These are phyloP conservation scores for Copromyces sp. DNA, from an alignment of 495 filamentous ascomycete species.

Conservation along the genomic window DNA sequence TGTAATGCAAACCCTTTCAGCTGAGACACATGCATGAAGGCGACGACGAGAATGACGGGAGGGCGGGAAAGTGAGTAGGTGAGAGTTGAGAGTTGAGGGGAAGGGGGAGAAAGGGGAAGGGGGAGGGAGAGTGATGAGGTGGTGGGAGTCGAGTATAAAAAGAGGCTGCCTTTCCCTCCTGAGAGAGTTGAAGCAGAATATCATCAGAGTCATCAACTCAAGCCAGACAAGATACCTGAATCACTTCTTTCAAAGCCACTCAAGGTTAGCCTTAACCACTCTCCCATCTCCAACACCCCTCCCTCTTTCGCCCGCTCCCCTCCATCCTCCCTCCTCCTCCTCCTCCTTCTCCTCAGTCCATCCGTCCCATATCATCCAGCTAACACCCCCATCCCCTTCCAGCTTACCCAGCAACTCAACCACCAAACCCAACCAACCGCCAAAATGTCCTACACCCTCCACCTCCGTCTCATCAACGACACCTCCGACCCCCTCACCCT, in stretches of 20 bases:
- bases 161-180: background rate
- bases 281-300: background rate
- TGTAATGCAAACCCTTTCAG: background rate
- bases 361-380: background rate
- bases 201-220: background rate
- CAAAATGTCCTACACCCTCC: conserved; percentile 1
- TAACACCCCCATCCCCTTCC: background rate
- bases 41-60: background rate
- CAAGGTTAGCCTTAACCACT: background rate
- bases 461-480: conserved; percentile 5
- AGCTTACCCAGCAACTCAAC: background rate
- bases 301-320: background rate
- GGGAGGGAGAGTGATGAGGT: background rate
- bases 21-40: background rate
- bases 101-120: background rate
- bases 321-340: background rate
- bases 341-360: background rate
- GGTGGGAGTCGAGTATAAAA: background rate
- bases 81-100: background rate
- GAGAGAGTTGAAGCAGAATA: background rate
- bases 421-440: background rate
- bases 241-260: background rate
- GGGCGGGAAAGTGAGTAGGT: background rate
- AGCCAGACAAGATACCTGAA: background rate
- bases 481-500: background rate